A percentile compares a stretch with the other conserved stretches of the same genome.
phyloP scores from a whole-genome alignment of 768 basidiomycete species.

The Gymnopilus junonius region DNA sequence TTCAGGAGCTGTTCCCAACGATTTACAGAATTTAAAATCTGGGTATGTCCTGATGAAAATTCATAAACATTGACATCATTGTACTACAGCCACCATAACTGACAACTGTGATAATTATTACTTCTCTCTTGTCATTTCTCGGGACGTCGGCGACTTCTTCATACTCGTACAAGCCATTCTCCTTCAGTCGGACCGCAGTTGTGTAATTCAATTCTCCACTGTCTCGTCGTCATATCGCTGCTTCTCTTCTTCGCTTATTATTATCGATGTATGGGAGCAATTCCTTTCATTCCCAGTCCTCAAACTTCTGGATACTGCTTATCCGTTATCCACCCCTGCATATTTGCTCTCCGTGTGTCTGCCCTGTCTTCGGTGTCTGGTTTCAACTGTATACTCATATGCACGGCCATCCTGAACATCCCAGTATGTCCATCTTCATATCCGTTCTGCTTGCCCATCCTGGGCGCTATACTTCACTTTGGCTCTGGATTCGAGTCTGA shows the following conservation, averaged over 20 bases:
- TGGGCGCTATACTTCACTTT: slow-evolving; percentile 19
- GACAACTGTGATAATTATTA: neutral
- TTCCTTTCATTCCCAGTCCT: neutral
- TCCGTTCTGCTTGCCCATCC: neutral
- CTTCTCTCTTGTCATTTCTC: slow-evolving; percentile 8
- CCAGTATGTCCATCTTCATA: neutral
- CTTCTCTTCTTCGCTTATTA: neutral
- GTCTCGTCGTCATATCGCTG: neutral
- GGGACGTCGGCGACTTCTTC: neutral
- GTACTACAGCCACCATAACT: neutral
- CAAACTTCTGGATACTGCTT: neutral
- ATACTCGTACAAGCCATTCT: neutral
- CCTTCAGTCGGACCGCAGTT: slow-evolving; percentile 1
- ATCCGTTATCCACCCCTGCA: slow-evolving; percentile 4
- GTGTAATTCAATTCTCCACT: neutral
- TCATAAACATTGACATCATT: slow-evolving; percentile 7
- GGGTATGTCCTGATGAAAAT: slow-evolving; percentile 1
- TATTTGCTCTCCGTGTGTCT: neutral
- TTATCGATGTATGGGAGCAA: slow-evolving; percentile 3
- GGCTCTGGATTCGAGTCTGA: slow-evolving; percentile 7
- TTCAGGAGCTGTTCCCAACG: neutral
- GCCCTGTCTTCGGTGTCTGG: neutral
- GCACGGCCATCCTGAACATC: neutral
- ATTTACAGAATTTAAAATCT: neutral
- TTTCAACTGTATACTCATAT: neutral